phyloP scores from a whole-genome alignment of 2,329 filamentous ascomycete genomes.

The Claviceps lovelessii region DNA sequence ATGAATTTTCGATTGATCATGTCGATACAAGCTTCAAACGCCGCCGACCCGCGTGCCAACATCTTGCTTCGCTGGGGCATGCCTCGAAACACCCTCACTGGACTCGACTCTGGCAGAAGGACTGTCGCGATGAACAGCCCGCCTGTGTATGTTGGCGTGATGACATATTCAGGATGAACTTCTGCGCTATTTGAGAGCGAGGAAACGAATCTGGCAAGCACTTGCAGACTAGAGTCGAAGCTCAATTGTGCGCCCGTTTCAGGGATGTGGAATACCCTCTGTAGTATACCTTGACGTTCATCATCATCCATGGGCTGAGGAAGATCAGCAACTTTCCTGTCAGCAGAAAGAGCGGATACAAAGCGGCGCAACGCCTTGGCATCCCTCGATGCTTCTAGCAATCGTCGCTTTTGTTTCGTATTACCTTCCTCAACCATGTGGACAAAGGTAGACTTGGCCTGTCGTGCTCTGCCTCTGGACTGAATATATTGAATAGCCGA shows the following conservation, averaged over 20 bases:
- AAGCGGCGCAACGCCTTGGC: slow-evolving; percentile 57
- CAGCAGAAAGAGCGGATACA: slow-evolving; percentile 58
- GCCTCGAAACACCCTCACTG: slow-evolving; percentile 53
- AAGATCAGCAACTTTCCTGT: slow-evolving; percentile 39
- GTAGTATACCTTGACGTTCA: slow-evolving; percentile 13
- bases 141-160: slow-evolving; percentile 31
- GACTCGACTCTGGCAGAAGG: slow-evolving; percentile 60
- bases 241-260: slow-evolving; percentile 65
- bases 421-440: slow-evolving; percentile 72
- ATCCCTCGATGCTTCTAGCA: slow-evolving; percentile 45
- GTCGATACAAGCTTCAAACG: slow-evolving; percentile 65
- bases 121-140: slow-evolving; percentile 62
- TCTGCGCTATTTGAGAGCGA: slow-evolving; percentile 32
- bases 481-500: slow-evolving; percentile 95
- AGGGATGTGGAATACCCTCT: slow-evolving; percentile 44
- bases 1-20: slow-evolving; percentile 54
- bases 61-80: slow-evolving; percentile 52
- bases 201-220: slow-evolving; percentile 60
- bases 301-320: slow-evolving; percentile 7
- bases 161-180: slow-evolving; percentile 43
- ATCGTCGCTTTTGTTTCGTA: slow-evolving; percentile 36
- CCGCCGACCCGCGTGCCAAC: slow-evolving; percentile 74
- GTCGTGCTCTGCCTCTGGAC: slow-evolving; percentile 74
- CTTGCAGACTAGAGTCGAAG: slow-evolving; percentile 55
- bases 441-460: slow-evolving; percentile 62